Base-by-base conservation (phyloP, 352 stramenopile genomes). In the Stramenopiles sp. region DNA sequence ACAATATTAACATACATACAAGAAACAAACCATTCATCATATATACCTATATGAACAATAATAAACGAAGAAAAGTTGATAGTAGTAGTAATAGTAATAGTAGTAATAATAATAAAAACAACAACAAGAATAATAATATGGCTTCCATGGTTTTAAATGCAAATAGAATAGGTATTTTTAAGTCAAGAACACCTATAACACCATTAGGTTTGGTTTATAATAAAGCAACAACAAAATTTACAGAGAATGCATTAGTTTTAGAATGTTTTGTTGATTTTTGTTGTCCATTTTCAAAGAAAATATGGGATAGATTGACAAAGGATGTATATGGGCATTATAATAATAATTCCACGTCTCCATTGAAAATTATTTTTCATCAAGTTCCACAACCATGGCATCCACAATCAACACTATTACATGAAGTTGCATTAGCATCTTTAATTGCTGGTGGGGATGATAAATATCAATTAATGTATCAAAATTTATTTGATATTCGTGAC, bases 351-450 rank as follows among this genome's bases (percentile, higher is more conserved):
- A 73, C 65, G 73, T 7, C 32, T 23, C n/a, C 30, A 27, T 29
- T 84, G 7, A 33, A 80, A 0, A 32, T 84, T 27, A 30, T 80
- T 30, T 78, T 84, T 33, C 82, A 84, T 38, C 63, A 84, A 30
- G 80, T 84, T 7, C 29, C 79, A 31, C 82, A 84, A 76, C 78
- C 80, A 23, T 84, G 82, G 82, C 82, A 84, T 79, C 82, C 82
- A 0, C 82, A 84, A 32, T 74, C 73, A 0, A 79, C 81, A 6
- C 73, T 84, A 63, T 73, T 84, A 1, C 82, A 84, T 20, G 82
- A 84, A 53, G 80, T 79, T 0, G 65, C 76, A 0, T 30, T 84
- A 23, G 82, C 82, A 0, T 30, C 79, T 0, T 78, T 33, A 0
- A 6, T 74, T 6, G 43, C 82, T 30, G 80, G 30, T 4, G 79